Base-by-base conservation (phyloP, 129 eudicot species). In the Flaveria brownii region DNA sequence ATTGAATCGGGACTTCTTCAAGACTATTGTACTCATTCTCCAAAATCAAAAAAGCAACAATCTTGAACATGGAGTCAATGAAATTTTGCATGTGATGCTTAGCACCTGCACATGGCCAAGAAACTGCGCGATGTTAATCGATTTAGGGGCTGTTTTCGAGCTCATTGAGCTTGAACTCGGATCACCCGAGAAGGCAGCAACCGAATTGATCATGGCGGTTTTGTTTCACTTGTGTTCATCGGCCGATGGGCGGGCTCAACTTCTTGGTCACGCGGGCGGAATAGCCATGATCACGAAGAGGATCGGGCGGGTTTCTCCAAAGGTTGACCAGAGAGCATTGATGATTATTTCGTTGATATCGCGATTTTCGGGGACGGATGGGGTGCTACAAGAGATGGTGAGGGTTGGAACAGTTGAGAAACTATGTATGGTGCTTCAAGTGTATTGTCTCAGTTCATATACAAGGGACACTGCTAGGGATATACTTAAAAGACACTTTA, bases 181-280 rank as follows among this genome's bases (percentile, higher is more conserved):
- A 18, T 33, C 74, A 6, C 85, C 80, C 12, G 89, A 80, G 9
- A 85, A 80, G 84, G 73, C 77, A 22, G 82, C 76, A 12, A 87
- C 85, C 15, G 96, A 90, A 77, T 17, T 87, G 15, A 75, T 81
- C 15, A 71, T 90, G 70, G 85, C 71, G 2, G 60, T 89, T 18
- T 52, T 89, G 63, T 85, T 73, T 75, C 86, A 85, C 45, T 43
- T 89, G 70, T 89, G 96, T 41, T 73, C 82, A 16, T 78, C 84
- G 39, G 96, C 96, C 5, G 90, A 85, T 22, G 96, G 96, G 22
- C 75, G 96, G 28, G 90, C 87, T 13, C 82, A 82, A 70, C 79
- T 90, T 49, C 54, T 90, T 56, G 70, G 71, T n/a, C 96, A 90
- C 54, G 88, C 90, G 6, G 96, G 81, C 1, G 92, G 96, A n/a